Evolutionary conservation across 2,329 filamentous ascomycete species (phyloP).

Genomic region (Periconia sp.): DNA sequence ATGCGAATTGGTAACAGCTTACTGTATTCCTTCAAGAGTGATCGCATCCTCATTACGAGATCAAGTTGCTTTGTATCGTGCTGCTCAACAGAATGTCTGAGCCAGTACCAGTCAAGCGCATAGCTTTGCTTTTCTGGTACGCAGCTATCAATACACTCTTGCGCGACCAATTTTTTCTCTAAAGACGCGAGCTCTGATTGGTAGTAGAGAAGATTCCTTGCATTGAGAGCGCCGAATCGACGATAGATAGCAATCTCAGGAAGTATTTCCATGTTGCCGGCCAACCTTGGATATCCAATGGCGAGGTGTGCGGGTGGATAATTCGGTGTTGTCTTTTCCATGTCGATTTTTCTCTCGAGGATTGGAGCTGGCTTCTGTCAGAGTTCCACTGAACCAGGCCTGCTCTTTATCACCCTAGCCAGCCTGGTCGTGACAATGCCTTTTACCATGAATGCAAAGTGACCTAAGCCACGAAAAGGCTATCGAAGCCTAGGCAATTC

Average conservation of each 20-base stretch:
- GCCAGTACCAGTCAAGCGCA: conserved; percentile 11
- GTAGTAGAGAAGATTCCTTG: conserved; percentile 5
- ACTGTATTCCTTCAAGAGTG: conserved; percentile 21
- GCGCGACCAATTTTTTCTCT: not conserved
- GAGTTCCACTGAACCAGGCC: too few relatives aligned
- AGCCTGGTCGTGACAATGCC: too few relatives aligned
- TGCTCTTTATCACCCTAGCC: too few relatives aligned
- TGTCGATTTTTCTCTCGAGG: too few relatives aligned
- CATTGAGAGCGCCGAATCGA: conserved; percentile 6
- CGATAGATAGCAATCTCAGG: conserved; percentile 8
- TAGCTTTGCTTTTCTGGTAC: not conserved
- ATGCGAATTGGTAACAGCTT: not conserved
- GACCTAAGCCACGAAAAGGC: too few relatives aligned
- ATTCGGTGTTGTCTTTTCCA: too few relatives aligned
- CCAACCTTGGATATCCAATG: conserved; percentile 2
- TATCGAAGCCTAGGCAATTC: too few relatives aligned
- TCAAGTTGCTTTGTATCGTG: conserved; percentile 13
- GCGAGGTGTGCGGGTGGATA: not conserved
- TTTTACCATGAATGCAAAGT: too few relatives aligned
- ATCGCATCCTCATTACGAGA: conserved; percentile 14
- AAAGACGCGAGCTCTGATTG: conserved; percentile 7
- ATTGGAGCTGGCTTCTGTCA: too few relatives aligned
- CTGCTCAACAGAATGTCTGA: conserved; percentile 5
- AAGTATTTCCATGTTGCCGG: not conserved
- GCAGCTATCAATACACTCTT: not conserved